phyloP scores from a whole-genome alignment of 768 basidiomycete species.

The Tricholoma furcatifolium region DNA sequence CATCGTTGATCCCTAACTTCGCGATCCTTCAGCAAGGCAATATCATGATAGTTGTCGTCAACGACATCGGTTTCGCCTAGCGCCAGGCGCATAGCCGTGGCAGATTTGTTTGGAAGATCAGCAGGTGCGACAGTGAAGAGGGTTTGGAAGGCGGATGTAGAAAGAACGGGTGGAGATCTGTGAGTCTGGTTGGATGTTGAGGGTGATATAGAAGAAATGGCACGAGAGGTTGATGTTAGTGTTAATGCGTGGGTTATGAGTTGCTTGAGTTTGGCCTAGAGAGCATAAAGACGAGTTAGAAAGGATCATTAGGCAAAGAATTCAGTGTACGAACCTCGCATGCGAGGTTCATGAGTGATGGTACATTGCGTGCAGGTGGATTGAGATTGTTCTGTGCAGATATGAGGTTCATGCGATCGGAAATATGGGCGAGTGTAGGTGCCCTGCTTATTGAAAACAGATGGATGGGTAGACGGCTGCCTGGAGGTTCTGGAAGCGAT shows the following conservation, averaged over 20 bases:
- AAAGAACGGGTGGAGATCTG: conserved; percentile 49
- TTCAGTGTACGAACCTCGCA: conserved; percentile 56
- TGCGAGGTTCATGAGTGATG: conserved; percentile 72
- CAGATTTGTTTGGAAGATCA: conserved; percentile 76
- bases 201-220: conserved; percentile 73
- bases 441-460: conserved; percentile 73
- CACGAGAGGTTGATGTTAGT: conserved; percentile 71
- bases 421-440: conserved; percentile 73
- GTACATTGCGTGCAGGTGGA: conserved; percentile 59
- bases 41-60: conserved; percentile 53
- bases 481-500: conserved; percentile 55
- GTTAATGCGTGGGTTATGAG: conserved; percentile 80
- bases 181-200: conserved; percentile 37
- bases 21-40: conserved; percentile 54
- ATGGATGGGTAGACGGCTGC: conserved; percentile 68
- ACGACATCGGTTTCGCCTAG: conserved; percentile 50
- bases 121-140: conserved; percentile 77
- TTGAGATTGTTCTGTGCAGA: conserved; percentile 74
- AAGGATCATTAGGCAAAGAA: not conserved
- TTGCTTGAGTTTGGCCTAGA: conserved; percentile 78
- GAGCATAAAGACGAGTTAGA: not conserved
- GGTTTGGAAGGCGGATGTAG: conserved; percentile 71
- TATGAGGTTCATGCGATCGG: conserved; percentile 78
- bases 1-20: conserved; percentile 70
- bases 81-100: conserved; percentile 71